Conservation (phyloP, 2,329 filamentous ascomycete genomes). For the Colletotrichum ledebouriae region DNA sequence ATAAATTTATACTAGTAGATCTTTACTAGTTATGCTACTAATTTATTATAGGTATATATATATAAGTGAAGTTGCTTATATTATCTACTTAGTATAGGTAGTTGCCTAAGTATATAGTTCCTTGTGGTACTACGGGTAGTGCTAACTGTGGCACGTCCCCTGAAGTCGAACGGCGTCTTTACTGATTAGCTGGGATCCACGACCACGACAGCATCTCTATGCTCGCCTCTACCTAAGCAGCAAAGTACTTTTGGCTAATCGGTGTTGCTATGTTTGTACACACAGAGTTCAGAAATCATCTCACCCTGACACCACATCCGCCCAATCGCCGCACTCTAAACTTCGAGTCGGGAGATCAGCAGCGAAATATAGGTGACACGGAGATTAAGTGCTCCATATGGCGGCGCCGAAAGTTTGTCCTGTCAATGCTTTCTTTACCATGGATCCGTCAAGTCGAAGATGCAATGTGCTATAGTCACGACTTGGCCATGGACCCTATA, state of each 20-base stretch:
- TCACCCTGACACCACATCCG: slow-evolving; percentile 17
- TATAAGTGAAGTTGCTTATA: too few relatives aligned
- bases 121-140: too few relatives aligned
- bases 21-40: too few relatives aligned
- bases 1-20: too few relatives aligned
- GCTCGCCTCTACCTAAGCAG: not conserved
- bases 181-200: slow-evolving; percentile 4
- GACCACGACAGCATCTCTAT: slow-evolving; percentile 1
- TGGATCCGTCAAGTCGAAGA: slow-evolving; percentile 1
- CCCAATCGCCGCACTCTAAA: not conserved
- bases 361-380: not conserved
- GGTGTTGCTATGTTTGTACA: slow-evolving; percentile 20
- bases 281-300: not conserved
- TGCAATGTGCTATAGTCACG: not conserved
- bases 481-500: slow-evolving; percentile 9
- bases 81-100: too few relatives aligned
- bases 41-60: too few relatives aligned
- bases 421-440: slow-evolving; percentile 9
- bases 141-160: too few relatives aligned
- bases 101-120: too few relatives aligned
- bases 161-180: slow-evolving; percentile 8
- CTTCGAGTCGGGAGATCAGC: not conserved
- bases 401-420: slow-evolving; percentile 26
- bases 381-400: slow-evolving; percentile 2
- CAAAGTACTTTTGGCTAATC: not conserved